Evolutionary conservation across 2,329 filamentous ascomycete genomes (phyloP).

Genomic region (Cryphonectria radicalis): DNA sequence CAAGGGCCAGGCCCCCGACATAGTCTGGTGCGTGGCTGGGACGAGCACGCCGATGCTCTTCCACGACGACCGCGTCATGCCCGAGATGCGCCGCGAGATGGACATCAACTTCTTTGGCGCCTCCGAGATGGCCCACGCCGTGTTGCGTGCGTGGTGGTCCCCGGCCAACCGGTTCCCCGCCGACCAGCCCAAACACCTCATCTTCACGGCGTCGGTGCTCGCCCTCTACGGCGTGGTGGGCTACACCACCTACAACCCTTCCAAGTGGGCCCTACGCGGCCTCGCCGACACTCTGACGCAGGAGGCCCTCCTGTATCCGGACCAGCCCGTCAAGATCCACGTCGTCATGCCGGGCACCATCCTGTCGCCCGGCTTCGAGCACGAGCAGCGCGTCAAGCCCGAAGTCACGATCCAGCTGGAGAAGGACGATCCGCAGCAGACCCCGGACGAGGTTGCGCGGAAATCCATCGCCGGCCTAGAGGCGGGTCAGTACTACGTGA

Average conservation of each 20-base stretch:
- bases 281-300: constrained; percentile 83
- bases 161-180: constrained; percentile 46
- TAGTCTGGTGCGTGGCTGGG: constrained; percentile 92
- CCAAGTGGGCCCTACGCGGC: constrained; percentile 83
- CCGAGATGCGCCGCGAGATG: constrained; percentile 77
- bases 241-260: constrained; percentile 81
- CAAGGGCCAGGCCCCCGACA: constrained; percentile 70
- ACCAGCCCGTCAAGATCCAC: constrained; percentile 71
- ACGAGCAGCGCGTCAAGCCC: constrained; percentile 81
- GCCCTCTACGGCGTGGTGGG: constrained; percentile 80
- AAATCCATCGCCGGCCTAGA: constrained; percentile 75
- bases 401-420: constrained; percentile 79
- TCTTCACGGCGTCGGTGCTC: constrained; percentile 81
- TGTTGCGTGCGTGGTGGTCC: constrained; percentile 74
- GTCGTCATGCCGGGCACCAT: constrained; percentile 87
- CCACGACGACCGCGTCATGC: constrained; percentile 73
- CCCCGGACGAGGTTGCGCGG: constrained; percentile 75
- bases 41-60: constrained; percentile 75
- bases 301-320: constrained; percentile 85
- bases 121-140: constrained; percentile 82
- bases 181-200: constrained; percentile 71
- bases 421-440: constrained; percentile 78
- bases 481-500: constrained; percentile 77
- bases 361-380: constrained; percentile 71
- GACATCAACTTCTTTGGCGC: constrained; percentile 90